A percentile compares a stretch with the other conserved stretches of the same genome.
These are phyloP conservation scores for Paramecium octaurelia DNA, from an alignment of 73 alveolate genomes.

Conservation along the genomic window DNA sequence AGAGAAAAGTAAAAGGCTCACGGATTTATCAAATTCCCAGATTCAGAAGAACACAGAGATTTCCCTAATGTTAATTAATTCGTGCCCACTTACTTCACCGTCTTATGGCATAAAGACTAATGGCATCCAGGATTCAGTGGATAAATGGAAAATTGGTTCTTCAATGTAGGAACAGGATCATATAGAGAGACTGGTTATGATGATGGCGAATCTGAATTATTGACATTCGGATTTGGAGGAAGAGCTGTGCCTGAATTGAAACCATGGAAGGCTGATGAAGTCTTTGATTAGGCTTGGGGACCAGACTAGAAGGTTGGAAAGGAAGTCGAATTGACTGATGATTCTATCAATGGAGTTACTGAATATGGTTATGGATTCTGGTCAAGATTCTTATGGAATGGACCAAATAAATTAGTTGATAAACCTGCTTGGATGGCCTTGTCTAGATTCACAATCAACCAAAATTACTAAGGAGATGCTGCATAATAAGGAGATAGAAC, in stretches of 20 bases:
- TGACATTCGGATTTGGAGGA: conserved; percentile 41
- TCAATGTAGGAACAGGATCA: conserved; percentile 30
- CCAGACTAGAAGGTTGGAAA: conserved; percentile 6
- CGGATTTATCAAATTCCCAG: conserved; percentile 7
- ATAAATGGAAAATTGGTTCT: not conserved
- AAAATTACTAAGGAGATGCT: conserved; percentile 37
- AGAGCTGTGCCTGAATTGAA: not conserved
- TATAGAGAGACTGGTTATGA: conserved; percentile 22
- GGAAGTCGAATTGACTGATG: not conserved
- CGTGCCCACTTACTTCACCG: not conserved
- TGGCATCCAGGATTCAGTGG: conserved; percentile 46
- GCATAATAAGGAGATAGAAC: conserved; percentile 25
- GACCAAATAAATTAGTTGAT: not conserved
- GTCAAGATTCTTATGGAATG: conserved; percentile 47
- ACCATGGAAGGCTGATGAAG: not conserved
- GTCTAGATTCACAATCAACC: conserved; percentile 7
- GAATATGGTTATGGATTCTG: conserved; percentile 52
- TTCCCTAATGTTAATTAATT: not conserved
- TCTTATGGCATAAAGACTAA: not conserved
- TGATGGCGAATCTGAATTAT: not conserved
- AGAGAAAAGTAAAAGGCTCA: not conserved
- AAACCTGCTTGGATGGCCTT: conserved; percentile 42
- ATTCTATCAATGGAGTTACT: conserved; percentile 14
- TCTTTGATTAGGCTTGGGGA: not conserved
- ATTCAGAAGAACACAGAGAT: not conserved